Base-by-base conservation (phyloP, 1,284 basidiomycete genomes). In the Macrocystidia cucumis region DNA sequence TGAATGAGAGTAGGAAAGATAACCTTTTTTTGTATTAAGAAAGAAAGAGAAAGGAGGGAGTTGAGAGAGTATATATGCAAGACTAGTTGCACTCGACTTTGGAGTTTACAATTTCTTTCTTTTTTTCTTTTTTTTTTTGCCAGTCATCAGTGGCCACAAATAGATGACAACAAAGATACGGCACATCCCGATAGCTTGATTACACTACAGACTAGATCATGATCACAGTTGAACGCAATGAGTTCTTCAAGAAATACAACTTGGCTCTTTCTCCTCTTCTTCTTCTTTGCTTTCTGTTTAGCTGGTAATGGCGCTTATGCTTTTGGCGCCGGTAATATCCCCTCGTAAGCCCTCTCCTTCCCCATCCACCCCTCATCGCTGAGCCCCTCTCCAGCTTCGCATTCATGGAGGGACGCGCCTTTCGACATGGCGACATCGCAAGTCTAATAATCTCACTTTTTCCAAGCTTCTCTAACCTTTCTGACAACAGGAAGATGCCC, bases 381-480 rank as follows among this genome's bases (percentile, higher is more conserved):
- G 36, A 49, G 44, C 27, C 36, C 41, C 7, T 37, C 28, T 26
- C 19, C 45, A 81, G 78, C 29, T 84, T 77, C 50, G 77, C 80
- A 7, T 85, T 76, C 53, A 63, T 85, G 58, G 81, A 86, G 51
- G 81, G 85, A 31, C 76, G 71, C 46, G 88, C 88, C 0, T 91
- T 86, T 57, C 65, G 88, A 30, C 88, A 91, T 54, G 88, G 88
- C 24, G 87, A 91, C 57, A 90, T 91, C 42, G 86, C 88, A 49
- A 51, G 75, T 56, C 34, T 8, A 21, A 31, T 25, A 8, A 31
- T 34, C 28, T 20, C 29, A 18, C 20, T 20, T 31, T 38, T 34
- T 21, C 23, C 19, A 16, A 32, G 16, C 19, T 24, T 19, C 20
- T 26, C 27, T 35, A 30, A 39, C 33, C 11, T 22, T 7, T 12